phyloP scores from a whole-genome alignment of 1,284 basidiomycete genomes.

The Stygiomarasmius scandens region DNA sequence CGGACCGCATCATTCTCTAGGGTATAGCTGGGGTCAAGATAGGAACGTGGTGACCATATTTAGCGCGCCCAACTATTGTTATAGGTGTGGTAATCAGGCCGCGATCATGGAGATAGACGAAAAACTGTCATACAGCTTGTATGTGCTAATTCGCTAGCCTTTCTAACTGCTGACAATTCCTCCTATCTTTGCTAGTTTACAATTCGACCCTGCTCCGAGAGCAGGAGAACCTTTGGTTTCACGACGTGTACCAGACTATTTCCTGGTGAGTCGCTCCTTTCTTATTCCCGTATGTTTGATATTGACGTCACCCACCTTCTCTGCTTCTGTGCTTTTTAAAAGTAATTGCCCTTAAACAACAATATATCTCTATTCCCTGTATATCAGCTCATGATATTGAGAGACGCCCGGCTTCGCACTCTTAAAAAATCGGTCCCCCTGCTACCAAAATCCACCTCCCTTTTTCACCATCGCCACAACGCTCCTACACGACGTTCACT shows the following conservation, averaged over 20 bases:
- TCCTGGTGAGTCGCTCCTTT: conserved; percentile 64
- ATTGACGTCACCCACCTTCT: not conserved
- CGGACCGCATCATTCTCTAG: conserved; percentile 35
- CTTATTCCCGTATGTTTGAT: not conserved
- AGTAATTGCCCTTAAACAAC: not conserved
- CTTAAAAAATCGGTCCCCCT: not conserved
- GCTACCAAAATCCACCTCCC: not conserved
- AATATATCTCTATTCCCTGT: conserved; percentile 9
- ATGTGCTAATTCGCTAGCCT: no score
- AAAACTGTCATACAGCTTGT: conserved; percentile 95
- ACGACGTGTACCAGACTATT: conserved; percentile 97
- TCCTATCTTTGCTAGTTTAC: conserved; percentile 86
- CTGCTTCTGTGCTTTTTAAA: not conserved
- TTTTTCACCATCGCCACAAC: no score
- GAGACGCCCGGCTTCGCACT: not conserved
- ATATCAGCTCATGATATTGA: conserved; percentile 3
- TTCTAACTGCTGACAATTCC: no score
- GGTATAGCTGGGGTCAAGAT: conserved; percentile 98
- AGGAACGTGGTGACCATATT: conserved; percentile 99
- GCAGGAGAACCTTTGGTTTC: conserved; percentile 98
- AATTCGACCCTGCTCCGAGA: conserved; percentile 98
- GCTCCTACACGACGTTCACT: not conserved
- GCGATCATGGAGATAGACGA: conserved; percentile 99
- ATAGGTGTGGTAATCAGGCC: conserved; percentile 98
- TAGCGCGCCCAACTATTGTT: conserved; percentile 99